These are phyloP conservation scores for Eremothecium gossypii DNA, from an alignment of 1,139 yeast genomes.

Conservation along the genomic window DNA sequence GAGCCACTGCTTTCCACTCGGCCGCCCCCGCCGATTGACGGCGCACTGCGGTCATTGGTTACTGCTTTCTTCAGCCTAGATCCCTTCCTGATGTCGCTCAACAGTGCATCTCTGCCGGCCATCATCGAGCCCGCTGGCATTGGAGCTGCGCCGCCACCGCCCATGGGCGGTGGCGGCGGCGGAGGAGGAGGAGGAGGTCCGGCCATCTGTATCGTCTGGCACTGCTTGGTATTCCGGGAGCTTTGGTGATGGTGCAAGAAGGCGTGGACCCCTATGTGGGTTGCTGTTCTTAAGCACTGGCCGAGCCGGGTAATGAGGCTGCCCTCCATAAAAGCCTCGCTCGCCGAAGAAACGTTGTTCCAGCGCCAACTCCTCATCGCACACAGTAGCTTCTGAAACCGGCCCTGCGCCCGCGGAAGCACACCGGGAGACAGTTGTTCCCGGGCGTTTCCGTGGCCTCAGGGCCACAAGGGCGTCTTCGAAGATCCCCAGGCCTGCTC, in stretches of 20 bases:
- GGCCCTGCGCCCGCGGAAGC: too few relatives aligned
- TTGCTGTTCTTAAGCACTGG: neutral
- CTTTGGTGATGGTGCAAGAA: neutral
- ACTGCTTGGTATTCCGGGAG: neutral
- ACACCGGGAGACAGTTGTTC: neutral
- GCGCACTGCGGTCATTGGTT: conserved; percentile 62
- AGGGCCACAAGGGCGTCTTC: conserved; percentile 43
- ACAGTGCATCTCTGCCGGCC: conserved; percentile 63
- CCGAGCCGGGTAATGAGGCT: neutral
- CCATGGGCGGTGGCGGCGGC: conserved; percentile 23
- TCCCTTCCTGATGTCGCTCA: conserved; percentile 84
- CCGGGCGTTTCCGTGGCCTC: neutral
- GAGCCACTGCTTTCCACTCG: neutral
- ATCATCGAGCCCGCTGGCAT: conserved; percentile 19
- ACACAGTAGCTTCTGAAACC: neutral
- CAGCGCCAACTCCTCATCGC: neutral
- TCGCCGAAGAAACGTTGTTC: neutral
- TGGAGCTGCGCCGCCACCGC: conserved; percentile 13
- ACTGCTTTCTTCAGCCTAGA: conserved; percentile 62
- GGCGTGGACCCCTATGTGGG: neutral
- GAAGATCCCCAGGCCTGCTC: conserved; percentile 51
- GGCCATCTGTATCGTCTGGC: conserved; percentile 10
- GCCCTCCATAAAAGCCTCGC: too few relatives aligned
- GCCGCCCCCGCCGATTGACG: conserved; percentile 34
- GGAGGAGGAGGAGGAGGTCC: conserved; percentile 31